Evolutionary conservation across 148 eudicot species (phyloP).

Genomic region (Spergularia bocconei): DNA sequence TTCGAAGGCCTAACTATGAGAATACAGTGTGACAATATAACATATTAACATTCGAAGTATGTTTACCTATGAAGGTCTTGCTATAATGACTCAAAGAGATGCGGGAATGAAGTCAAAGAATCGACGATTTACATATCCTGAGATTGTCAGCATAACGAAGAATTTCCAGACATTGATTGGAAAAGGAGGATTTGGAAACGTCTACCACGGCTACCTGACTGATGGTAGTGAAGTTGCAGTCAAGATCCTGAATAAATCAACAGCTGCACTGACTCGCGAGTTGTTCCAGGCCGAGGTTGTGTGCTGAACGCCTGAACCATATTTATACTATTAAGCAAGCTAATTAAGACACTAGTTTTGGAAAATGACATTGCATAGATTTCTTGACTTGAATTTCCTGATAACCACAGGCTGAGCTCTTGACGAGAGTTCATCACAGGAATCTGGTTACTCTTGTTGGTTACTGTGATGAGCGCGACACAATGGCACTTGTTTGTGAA

Average conservation of each 20-base stretch:
- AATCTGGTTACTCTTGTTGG: slow-evolving; percentile 38
- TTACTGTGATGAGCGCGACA: slow-evolving; percentile 34
- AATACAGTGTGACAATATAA: too few relatives aligned
- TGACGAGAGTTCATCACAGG: slow-evolving; percentile 30
- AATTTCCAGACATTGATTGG: slow-evolving; percentile 29
- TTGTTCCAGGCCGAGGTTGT: slow-evolving; percentile 31
- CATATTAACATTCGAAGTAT: too few relatives aligned
- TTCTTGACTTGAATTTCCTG: background rate
- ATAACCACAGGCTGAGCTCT: slow-evolving; percentile 24
- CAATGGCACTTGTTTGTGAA: slow-evolving; percentile 41
- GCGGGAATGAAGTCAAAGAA: background rate
- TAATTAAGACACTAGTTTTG: too few relatives aligned
- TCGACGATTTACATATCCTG: slow-evolving; percentile 25
- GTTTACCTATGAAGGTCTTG: background rate
- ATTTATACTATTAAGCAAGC: too few relatives aligned
- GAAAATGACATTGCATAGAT: too few relatives aligned
- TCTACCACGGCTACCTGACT: slow-evolving; percentile 26
- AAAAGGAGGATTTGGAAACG: slow-evolving; percentile 30
- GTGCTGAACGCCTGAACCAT: too few relatives aligned
- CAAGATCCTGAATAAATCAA: slow-evolving; percentile 25
- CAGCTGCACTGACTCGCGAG: slow-evolving; percentile 18
- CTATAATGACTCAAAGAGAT: background rate
- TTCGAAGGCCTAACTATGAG: too few relatives aligned
- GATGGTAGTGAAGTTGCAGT: slow-evolving; percentile 31
- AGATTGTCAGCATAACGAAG: slow-evolving; percentile 27